phyloP scores from a whole-genome alignment of 306 rosid species.

The Acmispon strigosus region DNA sequence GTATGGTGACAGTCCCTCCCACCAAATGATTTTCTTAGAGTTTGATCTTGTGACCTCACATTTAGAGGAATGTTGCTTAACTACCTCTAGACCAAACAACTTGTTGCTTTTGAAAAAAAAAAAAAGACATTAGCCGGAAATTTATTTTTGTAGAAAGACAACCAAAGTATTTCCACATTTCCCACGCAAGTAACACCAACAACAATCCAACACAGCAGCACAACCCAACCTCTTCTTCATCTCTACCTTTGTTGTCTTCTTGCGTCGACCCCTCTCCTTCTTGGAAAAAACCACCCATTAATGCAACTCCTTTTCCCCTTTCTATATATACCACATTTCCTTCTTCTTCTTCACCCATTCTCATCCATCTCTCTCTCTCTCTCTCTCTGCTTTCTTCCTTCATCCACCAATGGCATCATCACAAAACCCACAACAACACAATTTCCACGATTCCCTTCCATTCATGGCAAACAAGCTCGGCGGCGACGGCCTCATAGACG shows the following conservation, averaged over 20 bases:
- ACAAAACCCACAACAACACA: constrained; percentile 17
- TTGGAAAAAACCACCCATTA: constrained; percentile 30
- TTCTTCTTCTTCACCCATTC: neutral
- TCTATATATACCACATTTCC: constrained; percentile 13
- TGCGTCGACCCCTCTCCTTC: constrained; percentile 38
- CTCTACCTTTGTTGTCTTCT: constrained; percentile 46
- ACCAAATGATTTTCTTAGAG: no score
- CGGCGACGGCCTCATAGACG: constrained; percentile 60
- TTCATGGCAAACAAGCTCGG: constrained; percentile 67
- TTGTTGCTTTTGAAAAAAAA: no score
- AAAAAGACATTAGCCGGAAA: no score
- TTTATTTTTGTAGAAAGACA: no score
- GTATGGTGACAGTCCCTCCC: no score
- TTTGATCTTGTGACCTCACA: no score
- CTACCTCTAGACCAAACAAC: no score
- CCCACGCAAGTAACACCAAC: constrained; percentile 1
- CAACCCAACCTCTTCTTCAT: constrained; percentile 8
- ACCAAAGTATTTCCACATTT: no score
- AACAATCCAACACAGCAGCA: neutral
- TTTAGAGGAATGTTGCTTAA: no score
- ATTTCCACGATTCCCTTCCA: constrained; percentile 61
- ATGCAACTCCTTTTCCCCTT: no score
- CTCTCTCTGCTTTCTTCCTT: neutral
- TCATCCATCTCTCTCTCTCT: neutral
- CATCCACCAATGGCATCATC: constrained; percentile 32